Evolutionary conservation across 1,284 basidiomycete species (phyloP), one percentile per base, ranked within the genome.

Genomic region (Sparassis latifolia): DNA sequence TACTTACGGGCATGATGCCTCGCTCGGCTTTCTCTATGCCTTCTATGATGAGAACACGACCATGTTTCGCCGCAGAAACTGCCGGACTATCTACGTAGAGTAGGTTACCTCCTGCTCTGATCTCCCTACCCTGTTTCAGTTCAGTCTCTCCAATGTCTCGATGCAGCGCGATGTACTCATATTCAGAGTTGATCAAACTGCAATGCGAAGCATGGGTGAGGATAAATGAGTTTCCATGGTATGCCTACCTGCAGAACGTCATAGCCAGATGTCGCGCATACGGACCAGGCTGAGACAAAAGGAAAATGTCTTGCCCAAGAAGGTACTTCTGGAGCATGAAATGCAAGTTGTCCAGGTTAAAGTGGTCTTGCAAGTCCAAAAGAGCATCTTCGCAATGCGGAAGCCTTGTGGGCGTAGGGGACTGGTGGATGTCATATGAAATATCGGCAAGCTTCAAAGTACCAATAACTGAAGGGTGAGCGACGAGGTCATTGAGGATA

Each of bases 11-110:
- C 69, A 72, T 70, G 28, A 72, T 72, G 20, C 82, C 82, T 32
- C 82, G 73, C 58, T 84, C 82, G 4, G 82, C 82, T 63, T 83
- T 84, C 63, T 85, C 82, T 58, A 84, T 79, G 9, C 82, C 82
- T 61, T 85, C 82, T 47, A 84, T 65, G 49, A 85, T 82, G 20
- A 85, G 69, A n/a, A 85, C 62, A 2, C 82, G 74, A 4, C 82
- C 82, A 55, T 78, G 68, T 58, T 84, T 85, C n/a, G 79, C 82
- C 2, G 82, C 82, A 43, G 73, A 74, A 0, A 84, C 82, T 0
- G 82, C 78, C 6, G 81, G 75, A 58, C 80, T 84, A 57, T 84
- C 82, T 12, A 82, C 77, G 56, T 84, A 84, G 10, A 78, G 72
- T 2, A 84, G 67, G 52, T 77, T 80, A 33, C 82, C 81, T 31